Base-by-base conservation (phyloP, 2,329 filamentous ascomycete genomes). In the Claviceps humidiphila region DNA sequence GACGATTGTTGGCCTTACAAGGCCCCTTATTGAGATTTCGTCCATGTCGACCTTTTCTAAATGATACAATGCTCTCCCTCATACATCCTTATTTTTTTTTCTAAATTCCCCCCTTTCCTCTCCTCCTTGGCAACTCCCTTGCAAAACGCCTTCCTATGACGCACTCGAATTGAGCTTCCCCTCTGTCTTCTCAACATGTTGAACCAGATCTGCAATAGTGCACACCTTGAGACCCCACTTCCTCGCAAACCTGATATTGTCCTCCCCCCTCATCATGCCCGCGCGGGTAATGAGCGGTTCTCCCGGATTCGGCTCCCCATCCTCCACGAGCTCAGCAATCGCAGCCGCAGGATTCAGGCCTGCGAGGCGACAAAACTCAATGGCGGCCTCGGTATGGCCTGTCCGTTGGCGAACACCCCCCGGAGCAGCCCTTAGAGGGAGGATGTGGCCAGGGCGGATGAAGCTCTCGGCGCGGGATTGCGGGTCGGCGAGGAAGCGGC, bases 211-310 rank as follows among this genome's bases (percentile, higher is more conserved):
- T 65, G 91, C 89, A 70, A 98, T 97, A 34, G 93, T 97, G 71
- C 90, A 95, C 54, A 95, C 89, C 74, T 86, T 93, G 60, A 98
- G 74, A 4, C 89, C 89, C 82, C 86, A 97, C 69, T 77, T 82
- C 68, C 82, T 81, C 30, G 89, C 93, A 76, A 98, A 98, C 49
- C 75, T 78, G 63, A 98, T 74, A 71, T 90, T 96, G 40, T 81
- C 87, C 71, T 95, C 89, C 57, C 89, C 81, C 59, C 89, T 74
- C 82, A 97, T 84, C 93, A 98, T 98, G 26, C 85, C 88, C n/a
- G 83, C 79, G 20, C 78, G 82, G 11, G 68, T 66, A 58, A 82
- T 74, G 62, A 86, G 72, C 1, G 88, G 77, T 62, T 76, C 75
- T 0, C 89, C 89, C 13, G 74, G 71, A 3, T 89, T 77, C 66